Evolutionary conservation across 768 basidiomycete species (phyloP), one percentile per base, ranked within the genome.

Genomic region (Tephrocybe sp.): DNA sequence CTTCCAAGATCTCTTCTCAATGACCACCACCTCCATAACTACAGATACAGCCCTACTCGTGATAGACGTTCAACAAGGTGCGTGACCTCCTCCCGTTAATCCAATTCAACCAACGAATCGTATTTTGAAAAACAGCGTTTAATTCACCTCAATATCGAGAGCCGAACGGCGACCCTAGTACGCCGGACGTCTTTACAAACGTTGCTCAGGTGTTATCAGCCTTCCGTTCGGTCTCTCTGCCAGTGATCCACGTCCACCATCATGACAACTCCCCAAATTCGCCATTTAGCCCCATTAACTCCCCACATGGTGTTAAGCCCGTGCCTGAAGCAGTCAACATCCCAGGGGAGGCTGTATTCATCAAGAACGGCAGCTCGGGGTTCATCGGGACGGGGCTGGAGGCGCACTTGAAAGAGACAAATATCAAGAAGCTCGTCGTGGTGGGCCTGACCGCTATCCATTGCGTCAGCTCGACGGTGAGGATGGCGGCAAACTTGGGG

Each of bases 341-440:
- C 33, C 51, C 45, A 1, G 59, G 47, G 39, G 61, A 64, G 37
- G 25, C 52, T 24, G n/a, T 62, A 10, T 61, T 61, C 46, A 50
- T 57, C 25, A 65, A 65, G 49, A 48, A 53, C 38, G 63, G 62
- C 37, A 60, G 60, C 47, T 62, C 62, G 4, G 52, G 51, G 11
- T 65, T 65, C 55, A 63, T 65, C 30, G 63, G 63, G 20, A 65
- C 62, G n/a, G 56, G 54, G 1, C 54, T 65, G 8, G 62, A 65
- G 39, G 48, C 43, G 39, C 53, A 56, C 20, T 57, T 65, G 11
- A 55, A 54, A 47, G 51, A 4, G 36, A 23, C 1, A 32, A 12
- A 48, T 11, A 61, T 65, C 23, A 53, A 58, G 21, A 58, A 49
- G 4, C 52, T 65, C 30, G 57, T 65, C n/a, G 51, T 62, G 12